A percentile compares a stretch with the other conserved stretches of the same genome.
phyloP scores from a whole-genome alignment of 306 rosid genomes.

The Cicer bijugum region DNA sequence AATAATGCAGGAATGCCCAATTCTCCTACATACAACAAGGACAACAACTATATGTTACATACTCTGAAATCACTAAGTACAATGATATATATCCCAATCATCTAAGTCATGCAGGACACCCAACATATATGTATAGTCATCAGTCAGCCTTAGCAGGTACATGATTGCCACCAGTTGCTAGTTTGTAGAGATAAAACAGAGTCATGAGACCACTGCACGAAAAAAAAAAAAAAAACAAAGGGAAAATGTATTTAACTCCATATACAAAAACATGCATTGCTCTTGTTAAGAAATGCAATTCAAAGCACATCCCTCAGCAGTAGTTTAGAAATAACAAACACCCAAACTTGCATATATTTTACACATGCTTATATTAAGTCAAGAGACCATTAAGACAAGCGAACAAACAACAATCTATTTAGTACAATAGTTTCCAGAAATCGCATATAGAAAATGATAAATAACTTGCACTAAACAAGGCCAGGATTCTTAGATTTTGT shows the following conservation, averaged over 20 bases:
- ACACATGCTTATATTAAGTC: slow-evolving; percentile 4
- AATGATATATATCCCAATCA: slow-evolving; percentile 27
- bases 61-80: slow-evolving; percentile 29
- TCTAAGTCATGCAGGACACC: slow-evolving; percentile 6
- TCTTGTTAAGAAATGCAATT: neutral
- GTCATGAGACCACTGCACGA: slow-evolving; percentile 79
- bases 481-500: neutral
- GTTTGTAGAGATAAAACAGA: slow-evolving; percentile 70
- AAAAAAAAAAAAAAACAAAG: neutral
- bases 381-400: neutral
- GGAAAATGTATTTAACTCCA: slow-evolving; percentile 35
- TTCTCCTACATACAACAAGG: slow-evolving; percentile 18
- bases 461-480: slow-evolving; percentile 12
- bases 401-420: neutral
- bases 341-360: slow-evolving; percentile 1
- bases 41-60: slow-evolving; percentile 30
- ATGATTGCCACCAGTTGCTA: slow-evolving; percentile 86
- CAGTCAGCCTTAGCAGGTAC: slow-evolving; percentile 68
- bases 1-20: neutral
- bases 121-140: slow-evolving; percentile 36
- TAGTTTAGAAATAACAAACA: slow-evolving; percentile 14
- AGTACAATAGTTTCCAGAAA: neutral
- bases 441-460: slow-evolving; percentile 4
- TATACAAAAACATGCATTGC: neutral
- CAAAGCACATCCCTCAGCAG: neutral